phyloP scores from a whole-genome alignment of 2,329 filamentous ascomycete genomes.

The Epichloe sylvatica region DNA sequence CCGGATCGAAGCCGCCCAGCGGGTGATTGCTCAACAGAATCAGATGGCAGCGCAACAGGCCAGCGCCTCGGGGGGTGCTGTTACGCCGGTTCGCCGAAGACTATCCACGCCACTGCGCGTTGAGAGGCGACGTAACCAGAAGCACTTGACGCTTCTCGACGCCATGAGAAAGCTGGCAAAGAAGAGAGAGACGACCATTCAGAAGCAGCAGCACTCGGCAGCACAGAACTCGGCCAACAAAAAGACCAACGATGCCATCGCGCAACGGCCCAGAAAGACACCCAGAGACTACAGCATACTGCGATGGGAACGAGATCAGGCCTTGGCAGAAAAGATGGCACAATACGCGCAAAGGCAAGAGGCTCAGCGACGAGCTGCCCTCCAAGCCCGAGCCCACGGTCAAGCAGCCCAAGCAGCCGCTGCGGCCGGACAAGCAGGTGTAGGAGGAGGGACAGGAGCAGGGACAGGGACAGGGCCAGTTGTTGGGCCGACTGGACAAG shows the following conservation, averaged over 20 bases:
- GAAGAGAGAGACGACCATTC: slow-evolving; percentile 71
- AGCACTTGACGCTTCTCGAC: slow-evolving; percentile 79
- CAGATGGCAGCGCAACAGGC: slow-evolving; percentile 39
- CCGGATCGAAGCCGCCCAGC: slow-evolving; percentile 46
- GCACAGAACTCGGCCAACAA: slow-evolving; percentile 64
- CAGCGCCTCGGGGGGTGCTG: slow-evolving; percentile 22
- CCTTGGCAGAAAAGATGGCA: slow-evolving; percentile 45
- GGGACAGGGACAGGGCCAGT: neutral
- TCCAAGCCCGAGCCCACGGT: slow-evolving; percentile 33
- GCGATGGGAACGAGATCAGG: slow-evolving; percentile 73
- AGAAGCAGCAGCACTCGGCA: slow-evolving; percentile 81
- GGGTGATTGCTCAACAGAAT: slow-evolving; percentile 38
- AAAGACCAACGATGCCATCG: slow-evolving; percentile 56
- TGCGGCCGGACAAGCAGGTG: slow-evolving; percentile 18
- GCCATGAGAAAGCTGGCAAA: slow-evolving; percentile 91
- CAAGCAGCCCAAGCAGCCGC: slow-evolving; percentile 32
- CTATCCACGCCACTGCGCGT: slow-evolving; percentile 71
- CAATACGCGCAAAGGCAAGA: slow-evolving; percentile 47
- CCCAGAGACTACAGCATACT: slow-evolving; percentile 84
- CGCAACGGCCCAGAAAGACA: slow-evolving; percentile 49
- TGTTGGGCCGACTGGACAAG: neutral
- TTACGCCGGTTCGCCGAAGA: slow-evolving; percentile 41
- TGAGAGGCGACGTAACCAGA: slow-evolving; percentile 72
- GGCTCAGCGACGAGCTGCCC: slow-evolving; percentile 34
- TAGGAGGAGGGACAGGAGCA: slow-evolving; percentile 18